Percentiles rank a stretch among this genome's conserved stretches.
Conservation (phyloP, 768 basidiomycete genomes). For the Pulveroboletus frians region DNA sequence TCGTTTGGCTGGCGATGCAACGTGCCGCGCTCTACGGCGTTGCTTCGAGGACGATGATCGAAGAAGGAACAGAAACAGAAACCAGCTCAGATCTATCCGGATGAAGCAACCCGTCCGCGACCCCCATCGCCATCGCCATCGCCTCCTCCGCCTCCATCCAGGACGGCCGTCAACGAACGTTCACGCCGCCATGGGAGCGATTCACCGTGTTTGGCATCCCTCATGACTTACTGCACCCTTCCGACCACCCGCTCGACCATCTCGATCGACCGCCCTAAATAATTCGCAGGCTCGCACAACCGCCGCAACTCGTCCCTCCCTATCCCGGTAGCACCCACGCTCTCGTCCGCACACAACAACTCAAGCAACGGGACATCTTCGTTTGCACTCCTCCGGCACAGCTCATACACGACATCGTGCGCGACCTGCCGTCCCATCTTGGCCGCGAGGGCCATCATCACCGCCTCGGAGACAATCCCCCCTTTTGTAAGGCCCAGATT, state of each 20-base stretch:
- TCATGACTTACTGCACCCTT: background rate
- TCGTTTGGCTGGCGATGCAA: conserved; percentile 17
- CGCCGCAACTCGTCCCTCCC: conserved; percentile 23
- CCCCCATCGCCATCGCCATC: background rate
- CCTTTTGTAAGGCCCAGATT: conserved; percentile 39
- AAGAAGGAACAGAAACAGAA: conserved; percentile 10
- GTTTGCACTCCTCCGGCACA: conserved; percentile 31
- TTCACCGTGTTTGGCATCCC: background rate
- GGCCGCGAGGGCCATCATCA: conserved; percentile 44
- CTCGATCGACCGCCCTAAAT: conserved; percentile 33
- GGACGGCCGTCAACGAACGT: background rate
- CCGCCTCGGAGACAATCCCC: conserved; percentile 40
- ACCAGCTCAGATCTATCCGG: background rate
- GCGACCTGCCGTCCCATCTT: conserved; percentile 41
- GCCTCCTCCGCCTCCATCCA: too few species aligned
- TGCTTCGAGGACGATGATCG: conserved; percentile 31
- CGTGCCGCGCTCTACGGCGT: conserved; percentile 28
- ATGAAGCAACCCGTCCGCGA: background rate
- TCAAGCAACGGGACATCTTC: conserved; percentile 31
- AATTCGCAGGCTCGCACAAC: conserved; percentile 37
- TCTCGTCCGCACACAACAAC: conserved; percentile 27
- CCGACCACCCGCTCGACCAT: conserved; percentile 23
- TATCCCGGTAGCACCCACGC: conserved; percentile 23
- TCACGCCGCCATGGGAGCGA: background rate
- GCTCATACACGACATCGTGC: conserved; percentile 41